Conservation (phyloP, 2,329 filamentous ascomycete genomes). For the Trichoderma sp. region DNA sequence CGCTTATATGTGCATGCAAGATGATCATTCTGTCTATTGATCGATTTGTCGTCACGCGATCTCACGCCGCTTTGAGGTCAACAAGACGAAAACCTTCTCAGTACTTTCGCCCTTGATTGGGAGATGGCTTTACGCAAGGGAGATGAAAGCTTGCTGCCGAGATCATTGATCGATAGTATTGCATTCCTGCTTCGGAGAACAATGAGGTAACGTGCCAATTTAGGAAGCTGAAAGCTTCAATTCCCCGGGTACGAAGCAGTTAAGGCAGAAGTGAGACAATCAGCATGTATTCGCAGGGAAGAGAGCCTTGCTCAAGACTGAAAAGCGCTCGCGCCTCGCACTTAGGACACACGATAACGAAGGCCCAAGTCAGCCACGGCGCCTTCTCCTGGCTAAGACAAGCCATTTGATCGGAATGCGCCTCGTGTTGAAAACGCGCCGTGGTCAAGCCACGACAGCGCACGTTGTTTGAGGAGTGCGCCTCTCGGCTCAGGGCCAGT, state of each 20-base stretch:
- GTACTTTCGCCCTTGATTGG: neutral
- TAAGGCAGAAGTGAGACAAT: neutral
- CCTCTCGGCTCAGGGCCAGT: conserved; percentile 1
- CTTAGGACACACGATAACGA: neutral
- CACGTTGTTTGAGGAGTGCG: neutral
- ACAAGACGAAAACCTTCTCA: neutral
- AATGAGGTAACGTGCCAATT: neutral
- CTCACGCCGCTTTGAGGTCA: neutral
- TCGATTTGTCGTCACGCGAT: neutral
- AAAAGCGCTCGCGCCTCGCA: conserved; percentile 2
- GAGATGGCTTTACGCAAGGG: neutral
- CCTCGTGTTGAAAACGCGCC: conserved; percentile 11
- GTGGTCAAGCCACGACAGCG: neutral
- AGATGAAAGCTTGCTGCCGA: neutral
- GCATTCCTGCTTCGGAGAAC: neutral
- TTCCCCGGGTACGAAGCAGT: neutral
- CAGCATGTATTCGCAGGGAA: neutral
- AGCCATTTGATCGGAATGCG: neutral
- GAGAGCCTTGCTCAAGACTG: neutral
- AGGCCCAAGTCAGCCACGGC: neutral
- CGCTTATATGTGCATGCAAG: neutral
- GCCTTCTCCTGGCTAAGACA: conserved; percentile 7
- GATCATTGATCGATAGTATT: neutral
- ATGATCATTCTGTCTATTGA: neutral
- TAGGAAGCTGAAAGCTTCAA: neutral